These are phyloP conservation scores for Rhizoclosmatium globosum DNA, from an alignment of 192 early-diverging fungal species.

Conservation along the genomic window DNA sequence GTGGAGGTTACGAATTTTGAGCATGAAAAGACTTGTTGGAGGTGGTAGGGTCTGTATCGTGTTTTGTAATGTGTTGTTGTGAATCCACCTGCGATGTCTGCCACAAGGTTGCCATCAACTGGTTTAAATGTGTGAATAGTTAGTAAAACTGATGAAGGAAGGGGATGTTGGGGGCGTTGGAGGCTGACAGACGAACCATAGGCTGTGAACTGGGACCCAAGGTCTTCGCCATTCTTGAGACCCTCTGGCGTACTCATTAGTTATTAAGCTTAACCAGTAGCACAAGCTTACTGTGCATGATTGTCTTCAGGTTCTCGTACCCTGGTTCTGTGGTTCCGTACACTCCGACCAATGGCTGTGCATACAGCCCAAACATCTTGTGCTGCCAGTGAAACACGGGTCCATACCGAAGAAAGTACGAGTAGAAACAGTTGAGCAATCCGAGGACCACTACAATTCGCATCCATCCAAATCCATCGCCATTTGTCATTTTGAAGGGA, in stretches of 20 bases:
- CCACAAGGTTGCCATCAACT: conserved; percentile 62
- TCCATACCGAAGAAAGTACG: conserved; percentile 23
- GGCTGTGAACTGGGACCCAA: conserved; percentile 57
- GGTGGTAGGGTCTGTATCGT: conserved; percentile 59
- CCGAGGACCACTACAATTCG: too few species aligned
- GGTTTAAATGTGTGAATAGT: conserved; percentile 42
- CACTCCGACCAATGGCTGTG: neutral
- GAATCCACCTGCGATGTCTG: conserved; percentile 69
- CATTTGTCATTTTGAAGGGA: too few species aligned
- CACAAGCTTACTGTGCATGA: conserved; percentile 27
- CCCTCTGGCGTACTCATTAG: conserved; percentile 28
- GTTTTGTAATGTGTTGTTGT: conserved; percentile 44
- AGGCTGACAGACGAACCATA: too few species aligned
- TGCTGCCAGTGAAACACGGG: neutral
- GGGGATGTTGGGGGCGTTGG: conserved; percentile 55
- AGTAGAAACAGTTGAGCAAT: too few species aligned
- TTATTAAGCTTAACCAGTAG: too few species aligned
- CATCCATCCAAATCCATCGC: too few species aligned
- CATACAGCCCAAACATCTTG: conserved; percentile 20
- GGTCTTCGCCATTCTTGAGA: conserved; percentile 55
- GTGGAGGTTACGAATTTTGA: conserved; percentile 67
- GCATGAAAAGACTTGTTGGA: conserved; percentile 74
- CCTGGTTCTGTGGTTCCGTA: conserved; percentile 41
- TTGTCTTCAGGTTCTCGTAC: conserved; percentile 47
- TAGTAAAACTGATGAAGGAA: conserved; percentile 42